A percentile compares a stretch with the other conserved stretches of the same genome.
phyloP scores from a whole-genome alignment of 2,329 filamentous ascomycete species.

The Pestalotiopsis fici region DNA sequence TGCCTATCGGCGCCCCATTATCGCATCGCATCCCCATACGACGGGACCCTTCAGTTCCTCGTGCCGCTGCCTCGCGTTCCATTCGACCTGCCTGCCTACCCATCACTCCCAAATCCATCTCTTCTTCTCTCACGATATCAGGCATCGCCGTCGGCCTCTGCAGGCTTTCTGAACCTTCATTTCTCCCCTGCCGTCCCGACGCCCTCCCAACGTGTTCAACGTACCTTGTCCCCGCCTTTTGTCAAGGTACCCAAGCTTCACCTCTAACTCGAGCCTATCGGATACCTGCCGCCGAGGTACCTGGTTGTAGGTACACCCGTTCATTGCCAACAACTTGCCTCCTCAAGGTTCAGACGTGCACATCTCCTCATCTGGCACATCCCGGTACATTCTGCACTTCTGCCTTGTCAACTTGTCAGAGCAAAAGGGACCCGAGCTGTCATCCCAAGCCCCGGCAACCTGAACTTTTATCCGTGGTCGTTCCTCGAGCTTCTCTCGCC shows the following conservation, averaged over 20 bases:
- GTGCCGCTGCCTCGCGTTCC: not conserved
- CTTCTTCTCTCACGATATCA: not conserved
- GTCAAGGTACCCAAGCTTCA: conserved; percentile 7
- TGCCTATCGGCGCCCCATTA: not conserved
- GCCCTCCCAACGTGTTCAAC: not conserved
- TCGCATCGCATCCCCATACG: conserved; percentile 6
- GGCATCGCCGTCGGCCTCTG: not conserved
- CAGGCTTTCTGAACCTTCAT: not conserved
- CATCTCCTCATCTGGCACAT: not conserved
- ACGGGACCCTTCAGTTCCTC: not conserved
- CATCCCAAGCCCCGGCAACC: not conserved
- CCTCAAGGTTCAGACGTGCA: conserved; percentile 26
- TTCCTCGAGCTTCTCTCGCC: not conserved
- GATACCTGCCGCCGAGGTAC: conserved; percentile 30
- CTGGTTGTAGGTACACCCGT: conserved; percentile 21
- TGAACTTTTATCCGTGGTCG: not conserved
- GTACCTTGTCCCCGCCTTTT: conserved; percentile 3
- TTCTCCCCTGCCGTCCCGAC: not conserved
- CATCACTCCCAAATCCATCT: not conserved
- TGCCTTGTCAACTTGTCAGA: not conserved
- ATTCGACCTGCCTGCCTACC: not conserved
- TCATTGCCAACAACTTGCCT: conserved; percentile 22
- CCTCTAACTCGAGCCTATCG: conserved; percentile 27
- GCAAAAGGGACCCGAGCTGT: not conserved
- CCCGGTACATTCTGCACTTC: not conserved